Conservation (phyloP, 2,329 filamentous ascomycete species). For the Didymella lethalis region DNA sequence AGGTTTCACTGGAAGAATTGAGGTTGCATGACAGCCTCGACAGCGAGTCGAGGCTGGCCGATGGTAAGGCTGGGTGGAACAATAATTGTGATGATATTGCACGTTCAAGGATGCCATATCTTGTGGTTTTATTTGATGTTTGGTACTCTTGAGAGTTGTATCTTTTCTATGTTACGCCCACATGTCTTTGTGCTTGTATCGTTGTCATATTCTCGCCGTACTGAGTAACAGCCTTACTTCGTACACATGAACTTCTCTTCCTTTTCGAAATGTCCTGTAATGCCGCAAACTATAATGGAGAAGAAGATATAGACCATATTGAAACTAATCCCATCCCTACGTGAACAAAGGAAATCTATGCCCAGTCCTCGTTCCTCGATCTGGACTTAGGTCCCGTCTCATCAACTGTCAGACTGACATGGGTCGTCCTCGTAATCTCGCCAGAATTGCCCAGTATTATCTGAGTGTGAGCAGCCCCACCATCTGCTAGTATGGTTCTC, state of each 20-base stretch:
- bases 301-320: neutral
- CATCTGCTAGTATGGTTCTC: constrained; percentile 11
- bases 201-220: neutral
- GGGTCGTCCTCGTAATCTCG: constrained; percentile 16
- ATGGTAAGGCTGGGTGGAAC: neutral
- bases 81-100: neutral
- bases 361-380: constrained; percentile 1
- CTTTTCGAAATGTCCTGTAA: no score
- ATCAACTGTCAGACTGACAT: constrained; percentile 13
- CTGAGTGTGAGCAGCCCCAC: neutral
- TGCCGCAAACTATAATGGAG: neutral
- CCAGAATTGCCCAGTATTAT: constrained; percentile 1
- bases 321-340: neutral
- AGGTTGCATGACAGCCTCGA: neutral
- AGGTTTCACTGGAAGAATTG: neutral
- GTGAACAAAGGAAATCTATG: neutral
- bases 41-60: neutral
- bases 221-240: neutral
- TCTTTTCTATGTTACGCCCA: neutral
- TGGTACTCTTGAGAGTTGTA: no score
- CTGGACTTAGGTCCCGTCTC: neutral
- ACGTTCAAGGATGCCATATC: neutral
- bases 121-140: neutral
- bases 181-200: neutral
- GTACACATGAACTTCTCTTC: neutral